A percentile compares a stretch with the other conserved stretches of the same genome.
phyloP scores from a whole-genome alignment of 345 rosid species.

The Lumnitzera littorea region DNA sequence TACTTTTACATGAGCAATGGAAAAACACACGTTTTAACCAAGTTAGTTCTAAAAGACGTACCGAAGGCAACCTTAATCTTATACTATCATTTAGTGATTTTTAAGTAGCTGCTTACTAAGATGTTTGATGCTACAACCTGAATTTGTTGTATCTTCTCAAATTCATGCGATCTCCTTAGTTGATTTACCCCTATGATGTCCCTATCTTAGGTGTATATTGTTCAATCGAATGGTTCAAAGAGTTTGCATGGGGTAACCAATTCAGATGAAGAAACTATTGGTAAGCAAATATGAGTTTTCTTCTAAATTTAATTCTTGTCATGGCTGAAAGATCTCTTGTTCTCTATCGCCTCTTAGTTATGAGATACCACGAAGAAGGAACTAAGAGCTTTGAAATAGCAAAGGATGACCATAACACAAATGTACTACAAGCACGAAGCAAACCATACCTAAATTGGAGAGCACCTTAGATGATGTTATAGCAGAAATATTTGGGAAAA shows the following conservation, averaged over 20 bases:
- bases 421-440: conserved; percentile 4
- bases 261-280: not conserved
- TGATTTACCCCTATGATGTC: not conserved
- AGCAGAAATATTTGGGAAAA: conserved; percentile 7
- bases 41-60: too few species aligned
- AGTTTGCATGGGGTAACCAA: conserved; percentile 9
- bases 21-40: too few species aligned
- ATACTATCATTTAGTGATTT: too few species aligned
- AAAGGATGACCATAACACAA: conserved; percentile 11
- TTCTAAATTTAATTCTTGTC: too few species aligned
- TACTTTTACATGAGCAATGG: too few species aligned
- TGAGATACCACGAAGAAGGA: conserved; percentile 3
- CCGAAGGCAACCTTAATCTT: too few species aligned
- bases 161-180: not conserved
- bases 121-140: too few species aligned
- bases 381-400: conserved; percentile 8
- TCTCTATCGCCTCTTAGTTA: too few species aligned
- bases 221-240: conserved; percentile 15
- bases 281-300: too few species aligned
- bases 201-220: conserved; percentile 28
- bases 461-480: conserved; percentile 4
- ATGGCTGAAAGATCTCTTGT: too few species aligned
- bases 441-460: conserved; percentile 2
- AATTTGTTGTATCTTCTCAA: too few species aligned
- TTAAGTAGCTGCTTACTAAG: too few species aligned